phyloP scores from a whole-genome alignment of 768 basidiomycete genomes.

The Rhodotorula sphaerocarpa region DNA sequence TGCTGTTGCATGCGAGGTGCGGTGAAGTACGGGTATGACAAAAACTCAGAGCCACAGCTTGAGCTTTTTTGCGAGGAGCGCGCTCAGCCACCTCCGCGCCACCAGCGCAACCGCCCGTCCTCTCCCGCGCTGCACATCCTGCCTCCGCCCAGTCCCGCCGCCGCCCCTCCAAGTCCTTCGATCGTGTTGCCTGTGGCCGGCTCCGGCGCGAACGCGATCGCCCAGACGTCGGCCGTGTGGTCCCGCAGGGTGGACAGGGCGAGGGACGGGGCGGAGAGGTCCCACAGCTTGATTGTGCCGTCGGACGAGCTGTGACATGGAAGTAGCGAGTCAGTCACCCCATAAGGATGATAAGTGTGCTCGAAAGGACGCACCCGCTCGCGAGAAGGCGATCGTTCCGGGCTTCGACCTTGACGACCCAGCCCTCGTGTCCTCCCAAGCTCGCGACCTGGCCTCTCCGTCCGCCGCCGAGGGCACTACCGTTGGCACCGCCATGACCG shows the following conservation, averaged over 20 bases:
- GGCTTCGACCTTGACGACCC: slow-evolving; percentile 29
- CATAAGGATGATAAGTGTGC: neutral
- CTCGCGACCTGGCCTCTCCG: slow-evolving; percentile 30
- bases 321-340: neutral
- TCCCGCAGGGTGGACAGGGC: slow-evolving; percentile 35
- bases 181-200: neutral
- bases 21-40: too few relatives aligned
- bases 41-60: too few relatives aligned
- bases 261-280: slow-evolving; percentile 20
- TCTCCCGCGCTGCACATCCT: slow-evolving; percentile 25
- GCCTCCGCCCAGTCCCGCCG: slow-evolving; percentile 28
- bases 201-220: slow-evolving; percentile 32
- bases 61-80: too few relatives aligned
- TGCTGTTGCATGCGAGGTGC: too few relatives aligned
- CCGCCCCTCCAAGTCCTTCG: slow-evolving; percentile 31
- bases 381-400: slow-evolving; percentile 31
- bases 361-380: slow-evolving; percentile 18
- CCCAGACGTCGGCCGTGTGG: slow-evolving; percentile 31
- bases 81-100: slow-evolving; percentile 27
- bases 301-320: slow-evolving; percentile 18
- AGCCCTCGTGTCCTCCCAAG: slow-evolving; percentile 33
- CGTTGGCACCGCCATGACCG: neutral
- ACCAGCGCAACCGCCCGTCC: slow-evolving; percentile 26
- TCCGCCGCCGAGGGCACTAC: slow-evolving; percentile 5
- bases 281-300: slow-evolving; percentile 37